These are phyloP conservation scores for Pyrenochaeta sp. DNA, from an alignment of 2,329 filamentous ascomycete genomes.

Conservation along the genomic window DNA sequence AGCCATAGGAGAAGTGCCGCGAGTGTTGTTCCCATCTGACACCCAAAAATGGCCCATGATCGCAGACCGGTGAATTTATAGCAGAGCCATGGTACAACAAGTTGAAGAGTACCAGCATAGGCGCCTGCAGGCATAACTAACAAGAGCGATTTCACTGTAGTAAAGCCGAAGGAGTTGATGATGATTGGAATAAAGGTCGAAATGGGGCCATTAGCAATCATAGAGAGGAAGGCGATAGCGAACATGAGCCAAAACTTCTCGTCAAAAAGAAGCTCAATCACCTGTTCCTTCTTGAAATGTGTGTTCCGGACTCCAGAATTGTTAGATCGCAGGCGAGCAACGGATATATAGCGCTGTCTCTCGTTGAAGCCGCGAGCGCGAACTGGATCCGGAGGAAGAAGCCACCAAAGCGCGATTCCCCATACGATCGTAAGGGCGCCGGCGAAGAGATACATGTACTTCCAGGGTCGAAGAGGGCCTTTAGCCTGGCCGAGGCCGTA, in stretches of 20 bases:
- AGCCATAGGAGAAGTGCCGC: slow-evolving; percentile 46
- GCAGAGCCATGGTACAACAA: slow-evolving; percentile 26
- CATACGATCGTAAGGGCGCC: slow-evolving; percentile 28
- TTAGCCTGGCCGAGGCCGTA: slow-evolving; percentile 37
- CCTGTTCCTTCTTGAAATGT: slow-evolving; percentile 71
- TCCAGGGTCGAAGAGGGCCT: slow-evolving; percentile 23
- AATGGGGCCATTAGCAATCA: slow-evolving; percentile 36
- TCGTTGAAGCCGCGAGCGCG: slow-evolving; percentile 43
- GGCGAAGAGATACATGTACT: slow-evolving; percentile 38
- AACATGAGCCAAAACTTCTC: slow-evolving; percentile 61
- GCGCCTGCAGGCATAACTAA: slow-evolving; percentile 28
- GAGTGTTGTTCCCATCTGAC: slow-evolving; percentile 50
- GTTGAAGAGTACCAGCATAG: slow-evolving; percentile 26
- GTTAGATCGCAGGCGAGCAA: slow-evolving; percentile 75
- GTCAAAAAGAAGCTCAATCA: slow-evolving; percentile 64
- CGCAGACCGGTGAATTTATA: slow-evolving; percentile 27
- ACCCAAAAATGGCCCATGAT: slow-evolving; percentile 35
- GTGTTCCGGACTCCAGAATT: slow-evolving; percentile 76
- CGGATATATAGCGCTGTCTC: slow-evolving; percentile 55
- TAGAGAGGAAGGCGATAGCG: slow-evolving; percentile 28
- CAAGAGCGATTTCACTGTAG: slow-evolving; percentile 24
- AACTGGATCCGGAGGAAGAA: slow-evolving; percentile 54
- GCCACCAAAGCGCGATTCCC: slow-evolving; percentile 41
- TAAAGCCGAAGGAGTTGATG: slow-evolving; percentile 31
- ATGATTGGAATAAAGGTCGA: slow-evolving; percentile 30